Evolutionary conservation across 2,329 filamentous ascomycete species (phyloP), one percentile per base, ranked within the genome.

Genomic region (Botryotinia calthae): DNA sequence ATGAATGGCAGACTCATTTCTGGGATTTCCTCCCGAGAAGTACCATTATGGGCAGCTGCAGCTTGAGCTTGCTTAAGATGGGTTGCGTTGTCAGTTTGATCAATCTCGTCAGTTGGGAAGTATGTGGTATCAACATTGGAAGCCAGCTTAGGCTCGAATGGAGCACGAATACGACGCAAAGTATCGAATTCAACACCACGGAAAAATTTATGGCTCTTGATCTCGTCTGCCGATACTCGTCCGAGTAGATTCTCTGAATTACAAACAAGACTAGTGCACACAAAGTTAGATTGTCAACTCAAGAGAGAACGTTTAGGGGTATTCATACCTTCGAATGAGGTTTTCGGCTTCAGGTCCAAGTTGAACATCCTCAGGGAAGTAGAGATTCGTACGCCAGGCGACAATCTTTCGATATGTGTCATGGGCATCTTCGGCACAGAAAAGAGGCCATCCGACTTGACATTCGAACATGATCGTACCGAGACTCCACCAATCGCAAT

Each of bases 401-500:
- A 99, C 94, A 82, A 99, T 99, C 88, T 99, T 99, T 77, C 95
- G 92, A 84, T 99, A 99, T 1, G 96, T 98, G 82, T 98, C 96
- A 81, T 97, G 95, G 74, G 94, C 93, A 81, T 98, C 95, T 82
- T 99, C 96, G 31, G 96, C 95, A 82, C 96, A 99, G 88, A 99
- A 99, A 44, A 96, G 96, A 72, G 96, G 96, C 96, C 96, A 99
- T 79, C 96, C 96, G 75, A 99, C 94, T 77, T 99, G 87, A 83
- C 96, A 99, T 84, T 99, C 96, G 80, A 98, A 99, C 96, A 99
- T 98, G 84, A 99, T 99, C 62, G 96, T 98, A 70, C 96, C 96
- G 67, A 99, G 88, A 34, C 93, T 97, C 96, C 96, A 99, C 96
- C 96, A 99, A 86, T 99, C 96, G 82, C 96, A 99, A 81, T 97